Evolutionary conservation across 2,329 filamentous ascomycete species (phyloP).

Genomic region (Fusarium sp.): DNA sequence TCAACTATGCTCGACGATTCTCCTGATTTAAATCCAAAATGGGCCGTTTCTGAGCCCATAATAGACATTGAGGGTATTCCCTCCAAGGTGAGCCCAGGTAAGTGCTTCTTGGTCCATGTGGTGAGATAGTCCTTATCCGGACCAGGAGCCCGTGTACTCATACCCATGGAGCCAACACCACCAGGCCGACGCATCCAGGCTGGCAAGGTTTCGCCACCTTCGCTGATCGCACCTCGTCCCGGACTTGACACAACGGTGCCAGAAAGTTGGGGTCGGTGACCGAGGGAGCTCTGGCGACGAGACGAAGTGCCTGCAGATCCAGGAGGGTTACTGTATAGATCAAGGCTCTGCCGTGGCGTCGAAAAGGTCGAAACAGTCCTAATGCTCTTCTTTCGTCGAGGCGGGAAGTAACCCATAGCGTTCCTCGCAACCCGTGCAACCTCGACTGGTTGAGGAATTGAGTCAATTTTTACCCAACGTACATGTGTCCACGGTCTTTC

Average conservation of each 20-base stretch:
- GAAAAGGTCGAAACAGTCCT: constrained; percentile 72
- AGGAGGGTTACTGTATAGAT: constrained; percentile 61
- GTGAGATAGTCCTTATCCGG: constrained; percentile 88
- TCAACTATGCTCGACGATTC: constrained; percentile 60
- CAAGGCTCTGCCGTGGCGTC: constrained; percentile 74
- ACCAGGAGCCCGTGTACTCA: constrained; percentile 77
- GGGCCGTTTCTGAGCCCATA: constrained; percentile 69
- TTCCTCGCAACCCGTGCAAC: constrained; percentile 85
- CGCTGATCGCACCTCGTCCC: constrained; percentile 51
- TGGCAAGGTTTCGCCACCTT: constrained; percentile 54
- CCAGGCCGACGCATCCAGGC: constrained; percentile 84
- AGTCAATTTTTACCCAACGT: constrained; percentile 86
- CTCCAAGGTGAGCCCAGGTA: constrained; percentile 81
- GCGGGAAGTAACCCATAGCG: constrained; percentile 90
- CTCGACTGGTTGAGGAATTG: constrained; percentile 75
- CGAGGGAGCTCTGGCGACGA: constrained; percentile 57
- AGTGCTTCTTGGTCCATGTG: constrained; percentile 82
- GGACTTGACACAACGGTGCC: constrained; percentile 51
- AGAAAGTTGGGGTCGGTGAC: constrained; percentile 48
- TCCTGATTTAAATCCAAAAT: constrained; percentile 61
- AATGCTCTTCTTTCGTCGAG: constrained; percentile 85
- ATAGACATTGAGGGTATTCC: constrained; percentile 73
- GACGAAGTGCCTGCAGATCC: constrained; percentile 50
- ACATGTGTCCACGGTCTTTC: constrained; percentile 85
- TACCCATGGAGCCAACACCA: constrained; percentile 84